phyloP scores from a whole-genome alignment of 495 filamentous ascomycete species.

The Durotheca rogersii region DNA sequence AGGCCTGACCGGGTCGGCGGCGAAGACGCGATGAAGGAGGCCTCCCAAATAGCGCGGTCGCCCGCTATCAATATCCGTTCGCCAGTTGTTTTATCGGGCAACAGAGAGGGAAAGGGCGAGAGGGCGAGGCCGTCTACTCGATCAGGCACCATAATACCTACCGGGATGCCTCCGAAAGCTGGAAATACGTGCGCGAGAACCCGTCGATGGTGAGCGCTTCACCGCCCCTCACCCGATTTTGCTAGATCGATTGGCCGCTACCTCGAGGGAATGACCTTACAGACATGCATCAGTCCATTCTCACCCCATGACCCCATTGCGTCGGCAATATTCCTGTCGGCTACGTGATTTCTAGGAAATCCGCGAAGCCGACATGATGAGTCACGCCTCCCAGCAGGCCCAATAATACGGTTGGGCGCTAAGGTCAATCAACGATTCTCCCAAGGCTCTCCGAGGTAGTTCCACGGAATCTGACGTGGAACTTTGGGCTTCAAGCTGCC shows the following conservation, averaged over 20 bases:
- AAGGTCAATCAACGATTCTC: background rate
- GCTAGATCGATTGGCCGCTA: slow-evolving; percentile 8
- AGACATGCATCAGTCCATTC: slow-evolving; percentile 8
- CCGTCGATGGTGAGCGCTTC: slow-evolving; percentile 3
- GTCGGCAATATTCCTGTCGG: background rate
- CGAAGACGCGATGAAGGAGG: slow-evolving; percentile 11
- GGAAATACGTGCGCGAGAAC: background rate
- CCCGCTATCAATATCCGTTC: background rate
- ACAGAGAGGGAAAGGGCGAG: no score
- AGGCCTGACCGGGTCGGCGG: slow-evolving; percentile 23
- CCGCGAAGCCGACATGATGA: background rate
- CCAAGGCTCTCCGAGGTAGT: background rate
- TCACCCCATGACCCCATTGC: background rate
- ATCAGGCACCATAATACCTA: slow-evolving; percentile 12
- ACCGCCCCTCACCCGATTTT: slow-evolving; percentile 10
- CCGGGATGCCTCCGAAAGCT: background rate
- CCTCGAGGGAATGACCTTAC: slow-evolving; percentile 1
- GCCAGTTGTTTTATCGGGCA: background rate
- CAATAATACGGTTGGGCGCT: background rate
- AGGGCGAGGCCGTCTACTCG: background rate
- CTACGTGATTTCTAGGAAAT: background rate
- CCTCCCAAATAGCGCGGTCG: slow-evolving; percentile 11
- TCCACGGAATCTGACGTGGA: background rate
- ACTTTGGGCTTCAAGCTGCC: background rate
- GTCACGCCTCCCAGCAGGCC: background rate